A percentile compares a stretch with the other conserved stretches of the same genome.
Evolutionary conservation across 192 early-diverging fungal species (phyloP).

Genomic region (Coemansia asiatica): DNA sequence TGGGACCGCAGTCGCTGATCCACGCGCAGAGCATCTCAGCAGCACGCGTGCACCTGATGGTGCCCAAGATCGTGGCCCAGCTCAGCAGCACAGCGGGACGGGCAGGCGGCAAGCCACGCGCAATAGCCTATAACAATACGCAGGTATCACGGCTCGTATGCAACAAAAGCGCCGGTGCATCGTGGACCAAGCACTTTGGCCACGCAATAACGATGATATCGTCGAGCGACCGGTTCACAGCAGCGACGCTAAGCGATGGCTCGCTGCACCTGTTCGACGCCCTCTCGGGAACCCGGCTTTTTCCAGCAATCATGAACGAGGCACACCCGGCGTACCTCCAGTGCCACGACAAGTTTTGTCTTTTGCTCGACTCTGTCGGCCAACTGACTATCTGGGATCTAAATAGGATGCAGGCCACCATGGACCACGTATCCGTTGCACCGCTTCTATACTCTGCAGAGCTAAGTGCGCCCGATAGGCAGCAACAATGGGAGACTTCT

Average conservation of each 20-base stretch:
- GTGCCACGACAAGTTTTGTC: slow-evolving; percentile 24
- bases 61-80: slow-evolving; percentile 35
- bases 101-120: background rate
- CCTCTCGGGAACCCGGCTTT: slow-evolving; percentile 30
- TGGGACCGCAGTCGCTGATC: slow-evolving; percentile 37
- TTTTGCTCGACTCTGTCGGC: slow-evolving; percentile 30
- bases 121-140: background rate
- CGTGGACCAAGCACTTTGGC: slow-evolving; percentile 22
- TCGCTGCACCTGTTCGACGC: slow-evolving; percentile 38
- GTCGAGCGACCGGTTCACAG: slow-evolving; percentile 10
- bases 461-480: slow-evolving; percentile 2
- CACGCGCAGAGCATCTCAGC: slow-evolving; percentile 42
- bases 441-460: slow-evolving; percentile 37
- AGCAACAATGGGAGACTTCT: background rate
- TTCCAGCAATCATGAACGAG: slow-evolving; percentile 23
- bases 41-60: slow-evolving; percentile 33
- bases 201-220: slow-evolving; percentile 7
- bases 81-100: background rate
- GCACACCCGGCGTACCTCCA: slow-evolving; percentile 24
- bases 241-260: slow-evolving; percentile 22
- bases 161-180: background rate
- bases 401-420: background rate
- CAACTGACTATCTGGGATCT: slow-evolving; percentile 35
- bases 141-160: background rate
- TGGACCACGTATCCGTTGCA: slow-evolving; percentile 31